Evolutionary conservation across 768 basidiomycete species (phyloP).

Genomic region (Naganishia randhawae): DNA sequence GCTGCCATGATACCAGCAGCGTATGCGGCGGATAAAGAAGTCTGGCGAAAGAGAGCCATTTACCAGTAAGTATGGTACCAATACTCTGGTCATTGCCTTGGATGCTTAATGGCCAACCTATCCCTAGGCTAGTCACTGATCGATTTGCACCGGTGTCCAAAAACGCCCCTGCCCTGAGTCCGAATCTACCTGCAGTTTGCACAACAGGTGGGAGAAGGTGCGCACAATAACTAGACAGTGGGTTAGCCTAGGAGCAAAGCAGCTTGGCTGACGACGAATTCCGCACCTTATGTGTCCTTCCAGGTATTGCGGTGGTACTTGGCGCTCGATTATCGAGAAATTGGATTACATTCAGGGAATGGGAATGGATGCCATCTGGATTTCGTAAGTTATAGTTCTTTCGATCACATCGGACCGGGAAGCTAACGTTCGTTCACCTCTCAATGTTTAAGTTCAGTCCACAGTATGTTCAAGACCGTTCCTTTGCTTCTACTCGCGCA

Average conservation of each 20-base stretch:
- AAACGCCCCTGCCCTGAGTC: constrained; percentile 51
- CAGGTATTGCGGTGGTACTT: constrained; percentile 79
- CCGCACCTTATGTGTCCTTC: constrained; percentile 54
- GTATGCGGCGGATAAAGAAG: constrained; percentile 58
- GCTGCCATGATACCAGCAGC: constrained; percentile 27
- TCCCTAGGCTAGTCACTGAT: constrained; percentile 56
- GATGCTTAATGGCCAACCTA: not conserved
- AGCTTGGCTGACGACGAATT: no score
- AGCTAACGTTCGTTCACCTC: no score
- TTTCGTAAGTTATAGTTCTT: constrained; percentile 39
- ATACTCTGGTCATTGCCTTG: not conserved
- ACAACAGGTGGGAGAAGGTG: constrained; percentile 15
- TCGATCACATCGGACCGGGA: no score
- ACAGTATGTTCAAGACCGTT: not conserved
- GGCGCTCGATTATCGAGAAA: constrained; percentile 67
- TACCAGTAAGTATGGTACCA: constrained; percentile 59
- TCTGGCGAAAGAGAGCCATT: constrained; percentile 66
- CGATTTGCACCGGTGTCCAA: constrained; percentile 67
- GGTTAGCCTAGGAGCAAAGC: no score
- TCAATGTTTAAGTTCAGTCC: not conserved
- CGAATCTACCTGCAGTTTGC: constrained; percentile 1
- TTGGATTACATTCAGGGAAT: constrained; percentile 78
- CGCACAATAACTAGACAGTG: no score
- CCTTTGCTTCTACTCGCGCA: not conserved
- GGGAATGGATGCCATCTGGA: constrained; percentile 60